These are phyloP conservation scores for Rhizophora apiculata DNA, from an alignment of 345 rosid species.

Conservation along the genomic window DNA sequence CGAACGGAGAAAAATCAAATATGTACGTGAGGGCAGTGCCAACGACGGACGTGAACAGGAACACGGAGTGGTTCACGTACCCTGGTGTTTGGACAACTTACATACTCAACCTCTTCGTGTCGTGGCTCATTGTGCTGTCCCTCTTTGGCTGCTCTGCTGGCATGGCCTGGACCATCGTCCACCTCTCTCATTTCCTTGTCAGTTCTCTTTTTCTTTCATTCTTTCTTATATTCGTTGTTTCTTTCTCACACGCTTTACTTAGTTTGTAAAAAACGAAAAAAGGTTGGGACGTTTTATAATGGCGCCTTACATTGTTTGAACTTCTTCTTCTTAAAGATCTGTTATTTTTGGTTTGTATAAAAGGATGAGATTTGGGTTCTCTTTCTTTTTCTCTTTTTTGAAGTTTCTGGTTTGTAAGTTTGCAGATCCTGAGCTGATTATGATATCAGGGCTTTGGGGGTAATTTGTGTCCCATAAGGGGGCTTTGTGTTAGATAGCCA, in stretches of 20 bases:
- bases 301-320: not conserved
- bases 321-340: not conserved
- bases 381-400: not conserved
- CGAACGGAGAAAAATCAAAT: not conserved
- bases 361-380: not conserved
- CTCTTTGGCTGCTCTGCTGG: constrained; percentile 65
- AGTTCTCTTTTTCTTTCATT: constrained; percentile 2
- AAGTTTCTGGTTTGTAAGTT: not conserved
- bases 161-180: constrained; percentile 83
- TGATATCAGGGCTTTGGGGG: not conserved
- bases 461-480: not conserved
- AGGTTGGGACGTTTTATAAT: not conserved
- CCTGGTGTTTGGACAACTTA: constrained; percentile 85
- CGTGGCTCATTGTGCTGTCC: constrained; percentile 68
- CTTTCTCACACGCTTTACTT: not conserved
- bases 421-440: too few species aligned
- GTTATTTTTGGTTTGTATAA: not conserved
- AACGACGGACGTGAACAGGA: constrained; percentile 75
- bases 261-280: too few species aligned
- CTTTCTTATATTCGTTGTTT: not conserved
- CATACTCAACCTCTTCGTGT: constrained; percentile 61
- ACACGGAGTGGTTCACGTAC: constrained; percentile 87
- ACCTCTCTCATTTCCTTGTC: constrained; percentile 63
- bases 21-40: constrained; percentile 69
- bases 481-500: not conserved